Percentiles rank a stretch among this genome's conserved stretches.
Evolutionary conservation across 2,329 filamentous ascomycete species (phyloP).

Genomic region (Chaetothyriales sp.): DNA sequence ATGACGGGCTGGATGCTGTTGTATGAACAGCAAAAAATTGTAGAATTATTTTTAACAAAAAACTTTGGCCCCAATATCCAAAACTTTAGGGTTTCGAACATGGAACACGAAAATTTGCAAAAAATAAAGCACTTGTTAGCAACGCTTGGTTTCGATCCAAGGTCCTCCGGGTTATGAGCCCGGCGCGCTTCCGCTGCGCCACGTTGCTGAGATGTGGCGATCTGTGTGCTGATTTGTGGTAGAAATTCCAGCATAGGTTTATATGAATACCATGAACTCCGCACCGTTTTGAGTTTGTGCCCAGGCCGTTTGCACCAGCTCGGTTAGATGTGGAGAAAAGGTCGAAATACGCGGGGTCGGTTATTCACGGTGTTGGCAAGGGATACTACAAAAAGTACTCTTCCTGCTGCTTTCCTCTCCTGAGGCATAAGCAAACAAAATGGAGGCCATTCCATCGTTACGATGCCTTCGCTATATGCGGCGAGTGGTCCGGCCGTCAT

Average conservation of each 20-base stretch:
- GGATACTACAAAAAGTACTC: background rate
- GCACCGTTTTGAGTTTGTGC: too few relatives aligned
- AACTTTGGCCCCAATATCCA: background rate
- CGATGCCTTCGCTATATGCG: background rate
- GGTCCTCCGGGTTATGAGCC: constrained; percentile 34
- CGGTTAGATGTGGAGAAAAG: background rate
- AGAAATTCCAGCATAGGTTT: background rate
- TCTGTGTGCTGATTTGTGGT: constrained; percentile 3
- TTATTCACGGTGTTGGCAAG: background rate
- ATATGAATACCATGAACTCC: background rate
- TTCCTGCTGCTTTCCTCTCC: background rate
- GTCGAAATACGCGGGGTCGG: background rate
- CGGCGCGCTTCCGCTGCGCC: constrained; percentile 33
- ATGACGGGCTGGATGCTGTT: constrained; percentile 21
- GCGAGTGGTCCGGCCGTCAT: background rate
- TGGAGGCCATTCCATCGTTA: background rate
- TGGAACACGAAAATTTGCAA: background rate
- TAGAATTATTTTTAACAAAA: background rate
- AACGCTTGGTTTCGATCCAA: constrained; percentile 17
- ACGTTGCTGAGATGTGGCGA: constrained; percentile 22
- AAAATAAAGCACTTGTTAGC: constrained; percentile 7
- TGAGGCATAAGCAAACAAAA: background rate
- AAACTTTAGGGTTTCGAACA: background rate
- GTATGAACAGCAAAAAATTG: background rate
- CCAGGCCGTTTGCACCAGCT: background rate